These are phyloP conservation scores for Davidsoniella eucalypti DNA, from an alignment of 2,329 filamentous ascomycete species.

Conservation along the genomic window DNA sequence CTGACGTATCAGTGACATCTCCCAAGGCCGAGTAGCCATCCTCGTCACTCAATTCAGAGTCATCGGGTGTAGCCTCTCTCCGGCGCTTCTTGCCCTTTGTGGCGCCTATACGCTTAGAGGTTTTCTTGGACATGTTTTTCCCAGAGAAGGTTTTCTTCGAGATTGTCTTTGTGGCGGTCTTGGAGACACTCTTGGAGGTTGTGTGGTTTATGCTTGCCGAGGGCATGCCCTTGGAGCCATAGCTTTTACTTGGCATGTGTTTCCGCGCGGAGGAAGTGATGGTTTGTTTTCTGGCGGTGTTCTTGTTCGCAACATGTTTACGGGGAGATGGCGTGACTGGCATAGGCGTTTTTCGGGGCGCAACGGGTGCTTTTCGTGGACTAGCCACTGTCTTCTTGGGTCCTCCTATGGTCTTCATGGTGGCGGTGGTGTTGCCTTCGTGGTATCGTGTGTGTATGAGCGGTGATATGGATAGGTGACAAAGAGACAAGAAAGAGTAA, in stretches of 20 bases:
- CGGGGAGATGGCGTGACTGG: constrained; percentile 3
- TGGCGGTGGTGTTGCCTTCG: background rate
- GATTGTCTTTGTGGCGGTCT: background rate
- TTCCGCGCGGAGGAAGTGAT: background rate
- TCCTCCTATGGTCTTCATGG: constrained; percentile 9
- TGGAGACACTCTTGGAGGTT: constrained; percentile 1
- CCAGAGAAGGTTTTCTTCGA: constrained; percentile 1
- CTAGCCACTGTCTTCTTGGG: constrained; percentile 8
- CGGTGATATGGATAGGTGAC: background rate
- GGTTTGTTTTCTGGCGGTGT: constrained; percentile 4
- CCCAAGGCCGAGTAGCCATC: constrained; percentile 62
- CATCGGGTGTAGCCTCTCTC: constrained; percentile 30
- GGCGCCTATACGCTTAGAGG: constrained; percentile 1
- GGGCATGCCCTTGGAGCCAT: background rate
- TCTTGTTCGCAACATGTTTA: constrained; percentile 10
- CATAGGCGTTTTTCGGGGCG: constrained; percentile 7
- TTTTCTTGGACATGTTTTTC: constrained; percentile 3
- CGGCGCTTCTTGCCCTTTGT: constrained; percentile 6
- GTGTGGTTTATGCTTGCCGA: constrained; percentile 1
- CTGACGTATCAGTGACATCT: constrained; percentile 59
- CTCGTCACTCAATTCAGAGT: constrained; percentile 48
- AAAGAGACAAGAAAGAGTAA: background rate
- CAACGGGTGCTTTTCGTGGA: constrained; percentile 8
- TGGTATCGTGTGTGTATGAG: too few species aligned
- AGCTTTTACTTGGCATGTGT: constrained; percentile 1